Base-by-base conservation (phyloP, 306 rosid species). In the Quercus robur region DNA sequence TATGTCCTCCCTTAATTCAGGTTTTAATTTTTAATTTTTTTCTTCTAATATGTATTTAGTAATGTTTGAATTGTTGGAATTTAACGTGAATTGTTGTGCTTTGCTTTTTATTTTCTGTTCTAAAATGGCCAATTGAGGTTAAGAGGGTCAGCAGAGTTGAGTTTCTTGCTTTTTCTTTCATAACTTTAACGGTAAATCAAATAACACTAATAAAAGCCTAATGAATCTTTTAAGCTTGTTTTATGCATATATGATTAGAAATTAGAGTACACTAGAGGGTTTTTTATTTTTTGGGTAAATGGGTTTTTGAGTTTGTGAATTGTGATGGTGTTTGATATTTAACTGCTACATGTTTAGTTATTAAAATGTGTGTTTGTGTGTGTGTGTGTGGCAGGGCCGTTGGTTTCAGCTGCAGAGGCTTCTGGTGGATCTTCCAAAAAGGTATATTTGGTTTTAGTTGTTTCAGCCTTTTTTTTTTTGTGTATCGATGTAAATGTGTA, bases 401-500 rank as follows among this genome's bases (percentile, higher is more conserved):
- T 87, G 5, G 54, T 75, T 75, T 85, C 89, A 62, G 85, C 87
- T 79, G 78, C 93, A 69, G 82, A 82, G 70, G 81, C 77, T 80
- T 77, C 84, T 23, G 70, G 85, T 78, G 87, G 88, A 88, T 78
- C 93, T 82, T 86, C 90, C 90, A 77, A 81, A 82, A 84, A 87
- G 97, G 98, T 94, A 77, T 77, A 49, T 71, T 66, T 77, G 33
- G 20, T 59, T 70, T 79, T 33, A 10, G 56, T 20, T 83, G 44
- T 58, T 28, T 38, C 46, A 2, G 69, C 21, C 0, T 15, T 33
- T 49, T 5, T 69, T 35, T 18, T 20, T 20, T 15, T 26, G 28
- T 26, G 28, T 26, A 26, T 26, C 28, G 28, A 26, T 26, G 0
- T 1, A 55, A 56, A 38, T 41, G 28, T 56, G 4, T 74, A n/a